Percentiles rank a stretch among this genome's conserved stretches.
Evolutionary conservation across 768 basidiomycete species (phyloP).

Genomic region (Termitomyces sp.): DNA sequence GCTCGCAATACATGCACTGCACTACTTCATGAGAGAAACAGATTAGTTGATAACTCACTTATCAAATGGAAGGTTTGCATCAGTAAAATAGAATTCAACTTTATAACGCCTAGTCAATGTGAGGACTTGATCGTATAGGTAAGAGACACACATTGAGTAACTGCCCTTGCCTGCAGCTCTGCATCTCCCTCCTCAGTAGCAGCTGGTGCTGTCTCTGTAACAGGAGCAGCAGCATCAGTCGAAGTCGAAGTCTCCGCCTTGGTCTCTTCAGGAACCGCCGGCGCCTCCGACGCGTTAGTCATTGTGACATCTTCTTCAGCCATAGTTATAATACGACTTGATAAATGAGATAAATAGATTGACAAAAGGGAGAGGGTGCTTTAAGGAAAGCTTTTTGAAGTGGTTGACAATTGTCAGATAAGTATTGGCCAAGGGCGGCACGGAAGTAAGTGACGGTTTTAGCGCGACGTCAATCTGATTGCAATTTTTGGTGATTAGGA

Average conservation of each 20-base stretch:
- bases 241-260: conserved; percentile 10
- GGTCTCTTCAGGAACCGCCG: conserved; percentile 7
- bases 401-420: background rate
- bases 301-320: conserved; percentile 23
- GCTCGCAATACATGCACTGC: too few relatives aligned
- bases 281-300: conserved; percentile 7
- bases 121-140: background rate
- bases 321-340: conserved; percentile 12
- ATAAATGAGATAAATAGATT: conserved; percentile 17
- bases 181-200: conserved; percentile 23
- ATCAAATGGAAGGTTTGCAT: conserved; percentile 92
- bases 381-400: background rate
- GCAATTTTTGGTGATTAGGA: conserved; percentile 2
- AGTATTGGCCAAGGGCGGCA: background rate
- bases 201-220: conserved; percentile 7
- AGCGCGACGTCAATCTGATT: conserved; percentile 1
- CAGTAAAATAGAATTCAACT: conserved; percentile 98
- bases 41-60: conserved; percentile 40
- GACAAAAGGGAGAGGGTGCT: background rate
- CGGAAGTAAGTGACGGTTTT: background rate
- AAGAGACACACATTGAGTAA: conserved; percentile 45
- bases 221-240: conserved; percentile 6
- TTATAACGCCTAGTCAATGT: background rate
- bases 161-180: conserved; percentile 41
- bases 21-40: background rate